These are phyloP conservation scores for Solanum gracilifrons DNA, from an alignment of 257 asterid genomes.

Conservation along the genomic window DNA sequence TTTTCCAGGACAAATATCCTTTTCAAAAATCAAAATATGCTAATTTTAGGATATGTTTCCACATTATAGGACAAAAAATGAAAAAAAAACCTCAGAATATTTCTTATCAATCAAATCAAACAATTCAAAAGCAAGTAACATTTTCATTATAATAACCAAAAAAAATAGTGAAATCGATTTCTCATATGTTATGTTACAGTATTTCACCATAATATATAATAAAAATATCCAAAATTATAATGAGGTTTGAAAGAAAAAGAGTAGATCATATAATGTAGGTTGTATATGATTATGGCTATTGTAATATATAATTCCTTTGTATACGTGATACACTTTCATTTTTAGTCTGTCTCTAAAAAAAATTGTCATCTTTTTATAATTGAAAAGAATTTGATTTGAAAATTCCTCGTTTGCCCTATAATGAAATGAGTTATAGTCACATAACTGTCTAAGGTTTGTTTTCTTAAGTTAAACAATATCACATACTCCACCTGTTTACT, in stretches of 20 bases:
- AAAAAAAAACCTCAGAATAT: not conserved
- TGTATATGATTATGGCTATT: constrained; percentile 16
- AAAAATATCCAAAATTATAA: not conserved
- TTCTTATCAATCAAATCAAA: constrained; percentile 20
- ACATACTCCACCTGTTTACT: not conserved
- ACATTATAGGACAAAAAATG: constrained; percentile 29
- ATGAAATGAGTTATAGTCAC: not conserved
- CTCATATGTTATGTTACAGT: not conserved
- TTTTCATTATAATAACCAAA: not conserved
- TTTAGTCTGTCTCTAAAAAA: no score
- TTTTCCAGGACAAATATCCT: not conserved
- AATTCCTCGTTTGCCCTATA: not conserved
- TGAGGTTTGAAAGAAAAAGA: not conserved
- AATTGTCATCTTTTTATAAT: no score
- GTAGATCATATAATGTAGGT: not conserved
- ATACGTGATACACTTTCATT: no score
- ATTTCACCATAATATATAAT: not conserved
- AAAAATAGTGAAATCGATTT: not conserved
- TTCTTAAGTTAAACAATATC: not conserved
- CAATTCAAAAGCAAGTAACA: not conserved
- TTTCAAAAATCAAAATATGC: not conserved
- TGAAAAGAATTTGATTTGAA: no score
- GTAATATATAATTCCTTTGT: constrained; percentile 2
- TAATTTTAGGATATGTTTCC: constrained; percentile 24
- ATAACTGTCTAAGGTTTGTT: not conserved